Evolutionary conservation across 2,329 filamentous ascomycete species (phyloP).

Genomic region (Arthrobotrys sinensis): DNA sequence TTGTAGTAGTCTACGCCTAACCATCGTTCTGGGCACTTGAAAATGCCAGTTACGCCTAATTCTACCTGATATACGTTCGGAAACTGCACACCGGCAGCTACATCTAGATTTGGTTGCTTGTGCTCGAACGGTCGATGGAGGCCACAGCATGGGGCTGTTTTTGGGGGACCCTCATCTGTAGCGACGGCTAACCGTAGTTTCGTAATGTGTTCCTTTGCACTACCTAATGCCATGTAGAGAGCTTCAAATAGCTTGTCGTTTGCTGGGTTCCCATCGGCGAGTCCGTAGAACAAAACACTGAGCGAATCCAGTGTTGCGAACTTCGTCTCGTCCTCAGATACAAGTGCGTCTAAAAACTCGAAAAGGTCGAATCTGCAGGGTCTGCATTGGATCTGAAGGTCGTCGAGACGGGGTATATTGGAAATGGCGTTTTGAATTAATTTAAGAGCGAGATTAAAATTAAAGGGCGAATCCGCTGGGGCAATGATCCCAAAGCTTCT

Average conservation of each 20-base stretch:
- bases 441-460: conserved; percentile 30
- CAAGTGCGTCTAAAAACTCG: conserved; percentile 21
- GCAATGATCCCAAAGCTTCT: conserved; percentile 27
- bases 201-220: conserved; percentile 24
- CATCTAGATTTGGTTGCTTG: conserved; percentile 30
- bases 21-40: conserved; percentile 32
- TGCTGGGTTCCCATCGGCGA: conserved; percentile 10
- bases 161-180: not conserved
- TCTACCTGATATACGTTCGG: conserved; percentile 41
- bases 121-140: conserved; percentile 3
- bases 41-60: conserved; percentile 19
- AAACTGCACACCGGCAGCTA: conserved; percentile 14
- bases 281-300: conserved; percentile 26
- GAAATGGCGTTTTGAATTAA: conserved; percentile 18
- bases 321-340: conserved; percentile 5
- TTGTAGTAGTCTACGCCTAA: conserved; percentile 37
- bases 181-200: conserved; percentile 13
- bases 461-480: conserved; percentile 37
- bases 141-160: conserved; percentile 16
- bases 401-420: conserved; percentile 26
- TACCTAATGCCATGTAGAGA: conserved; percentile 23
- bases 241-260: conserved; percentile 47
- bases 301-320: conserved; percentile 25
- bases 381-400: conserved; percentile 18
- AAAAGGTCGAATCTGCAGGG: conserved; percentile 38